A percentile compares a stretch with the other conserved stretches of the same genome.
phyloP scores from a whole-genome alignment of 257 asterid genomes.

The Petunia axillaris region DNA sequence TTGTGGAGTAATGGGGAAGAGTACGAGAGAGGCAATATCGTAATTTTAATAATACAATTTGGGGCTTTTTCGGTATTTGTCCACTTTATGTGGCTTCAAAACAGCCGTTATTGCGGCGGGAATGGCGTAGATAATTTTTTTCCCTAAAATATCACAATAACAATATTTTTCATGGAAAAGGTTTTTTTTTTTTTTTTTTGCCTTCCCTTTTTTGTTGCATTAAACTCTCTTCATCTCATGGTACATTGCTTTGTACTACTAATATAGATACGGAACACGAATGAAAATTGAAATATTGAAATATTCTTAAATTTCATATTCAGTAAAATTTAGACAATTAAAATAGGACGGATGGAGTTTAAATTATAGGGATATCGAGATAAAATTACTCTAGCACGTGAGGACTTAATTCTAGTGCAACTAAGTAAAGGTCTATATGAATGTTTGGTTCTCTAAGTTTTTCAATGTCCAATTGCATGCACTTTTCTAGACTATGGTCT shows the following conservation, averaged over 20 bases:
- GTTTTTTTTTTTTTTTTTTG: neutral
- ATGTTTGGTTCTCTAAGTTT: neutral
- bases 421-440: neutral
- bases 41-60: slow-evolving; percentile 27
- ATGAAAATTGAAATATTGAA: too few species aligned
- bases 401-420: neutral
- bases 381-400: neutral
- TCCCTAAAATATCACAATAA: neutral
- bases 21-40: slow-evolving; percentile 30
- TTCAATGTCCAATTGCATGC: slow-evolving; percentile 20
- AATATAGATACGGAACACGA: neutral
- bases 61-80: slow-evolving; percentile 49
- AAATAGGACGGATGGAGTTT: neutral
- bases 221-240: slow-evolving; percentile 5
- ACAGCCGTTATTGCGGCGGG: slow-evolving; percentile 78
- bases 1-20: slow-evolving; percentile 24
- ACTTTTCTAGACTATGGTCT: neutral
- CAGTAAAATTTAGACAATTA: neutral
- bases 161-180: neutral
- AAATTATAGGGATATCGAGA: too few species aligned
- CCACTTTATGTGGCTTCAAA: slow-evolving; percentile 34
- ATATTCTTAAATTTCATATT: too few species aligned
- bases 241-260: slow-evolving; percentile 5
- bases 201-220: neutral
- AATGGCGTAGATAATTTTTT: slow-evolving; percentile 49